Percentiles rank a stretch among this genome's conserved stretches.
Conservation (phyloP, 345 rosid species). For the Trapa bicornis region DNA sequence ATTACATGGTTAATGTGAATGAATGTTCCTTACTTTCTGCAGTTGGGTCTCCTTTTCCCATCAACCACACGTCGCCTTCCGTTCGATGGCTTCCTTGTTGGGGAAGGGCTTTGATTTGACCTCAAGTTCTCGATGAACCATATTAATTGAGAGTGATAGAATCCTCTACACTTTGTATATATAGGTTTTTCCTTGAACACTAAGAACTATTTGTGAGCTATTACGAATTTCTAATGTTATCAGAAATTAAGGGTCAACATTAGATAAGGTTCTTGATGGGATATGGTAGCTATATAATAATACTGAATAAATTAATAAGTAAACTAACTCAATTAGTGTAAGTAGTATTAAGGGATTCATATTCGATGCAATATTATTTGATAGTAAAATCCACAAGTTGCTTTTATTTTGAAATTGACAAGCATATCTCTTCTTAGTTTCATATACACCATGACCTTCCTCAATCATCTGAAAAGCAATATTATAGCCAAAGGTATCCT, state of each 20-base stretch:
- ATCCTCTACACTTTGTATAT: too few species aligned
- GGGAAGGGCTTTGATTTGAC: constrained; percentile 46
- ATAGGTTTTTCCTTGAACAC: constrained; percentile 77
- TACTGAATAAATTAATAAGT: not conserved
- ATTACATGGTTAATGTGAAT: constrained; percentile 13
- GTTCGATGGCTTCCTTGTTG: constrained; percentile 37
- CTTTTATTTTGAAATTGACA: constrained; percentile 10
- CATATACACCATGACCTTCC: constrained; percentile 82
- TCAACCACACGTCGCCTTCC: constrained; percentile 48
- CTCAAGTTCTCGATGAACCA: constrained; percentile 28
- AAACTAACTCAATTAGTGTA: not conserved
- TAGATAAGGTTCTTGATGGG: not conserved
- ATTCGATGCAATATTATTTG: not conserved
- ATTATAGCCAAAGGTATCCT: constrained; percentile 54
- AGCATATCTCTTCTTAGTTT: constrained; percentile 96
- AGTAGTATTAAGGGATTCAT: not conserved
- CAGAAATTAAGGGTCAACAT: constrained; percentile 10
- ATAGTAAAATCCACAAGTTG: not conserved
- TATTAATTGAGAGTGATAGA: too few species aligned
- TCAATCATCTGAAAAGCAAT: constrained; percentile 96
- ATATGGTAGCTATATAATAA: not conserved
- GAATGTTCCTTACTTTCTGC: constrained; percentile 36
- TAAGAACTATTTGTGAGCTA: constrained; percentile 82
- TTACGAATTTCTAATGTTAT: constrained; percentile 83
- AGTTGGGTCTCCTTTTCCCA: constrained; percentile 49